These are phyloP conservation scores for Camellia granthamiana DNA, from an alignment of 148 eudicot genomes.

Conservation along the genomic window DNA sequence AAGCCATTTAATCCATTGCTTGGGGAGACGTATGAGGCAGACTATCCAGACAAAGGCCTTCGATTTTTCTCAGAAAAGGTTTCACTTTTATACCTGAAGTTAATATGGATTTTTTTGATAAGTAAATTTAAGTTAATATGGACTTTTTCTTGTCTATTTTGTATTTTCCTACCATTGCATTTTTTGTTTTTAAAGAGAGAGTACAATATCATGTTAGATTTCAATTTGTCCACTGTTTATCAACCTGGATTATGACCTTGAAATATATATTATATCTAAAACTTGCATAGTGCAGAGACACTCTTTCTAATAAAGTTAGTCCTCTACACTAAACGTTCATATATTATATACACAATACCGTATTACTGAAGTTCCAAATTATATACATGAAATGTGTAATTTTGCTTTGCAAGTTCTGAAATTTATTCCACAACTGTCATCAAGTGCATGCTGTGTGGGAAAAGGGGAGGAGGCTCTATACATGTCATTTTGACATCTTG, in stretches of 20 bases:
- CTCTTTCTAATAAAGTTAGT: not conserved
- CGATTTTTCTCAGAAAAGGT: constrained; percentile 36
- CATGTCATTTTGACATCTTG: constrained; percentile 9
- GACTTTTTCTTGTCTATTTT: not conserved
- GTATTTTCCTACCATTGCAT: not conserved
- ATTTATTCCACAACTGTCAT: not conserved
- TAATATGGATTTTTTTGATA: not conserved
- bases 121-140: not conserved
- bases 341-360: not conserved
- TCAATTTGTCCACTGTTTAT: not conserved
- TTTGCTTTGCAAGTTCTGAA: not conserved
- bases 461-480: not conserved
- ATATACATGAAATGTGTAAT: not conserved
- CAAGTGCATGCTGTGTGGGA: not conserved
- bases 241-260: not conserved
- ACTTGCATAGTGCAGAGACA: no score
- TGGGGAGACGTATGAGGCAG: constrained; percentile 48
- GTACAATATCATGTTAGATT: not conserved
- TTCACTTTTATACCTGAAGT: not conserved
- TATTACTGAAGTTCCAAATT: not conserved
- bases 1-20: constrained; percentile 44
- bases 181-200: not conserved
- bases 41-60: constrained; percentile 38
- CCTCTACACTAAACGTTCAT: not conserved
- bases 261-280: no score